Base-by-base conservation (phyloP, 371 early-diverging fungal genomes). In the Lichtheimia hyalospora region DNA sequence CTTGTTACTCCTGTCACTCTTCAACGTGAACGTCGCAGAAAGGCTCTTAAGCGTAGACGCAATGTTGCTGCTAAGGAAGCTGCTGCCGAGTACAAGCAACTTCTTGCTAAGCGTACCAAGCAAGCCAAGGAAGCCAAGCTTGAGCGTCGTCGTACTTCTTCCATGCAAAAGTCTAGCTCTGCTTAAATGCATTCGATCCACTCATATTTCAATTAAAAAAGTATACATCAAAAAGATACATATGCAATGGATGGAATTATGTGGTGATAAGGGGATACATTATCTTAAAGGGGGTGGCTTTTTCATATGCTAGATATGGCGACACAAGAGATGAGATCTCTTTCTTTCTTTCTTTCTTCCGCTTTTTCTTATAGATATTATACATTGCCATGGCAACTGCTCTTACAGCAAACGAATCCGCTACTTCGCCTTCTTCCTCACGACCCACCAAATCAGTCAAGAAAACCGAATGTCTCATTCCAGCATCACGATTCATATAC, bases 1-100 rank as follows among this genome's bases (percentile, higher is more conserved):
- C 88, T 98, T 67, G 94, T 98, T 68, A 98, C 98, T 68, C 98
- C 98, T 69, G 81, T 89, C 69, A 92, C 91, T 63, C 89, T 96
- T 62, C 97, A 96, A 86, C 94, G 95, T 84, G 94, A 94, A 88
- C 88, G 96, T 63, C 89, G 86, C 75, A 85, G 81, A 64, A 74
- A 82, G 63, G 90, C 95, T 70, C 81, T 89, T 77, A 97, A 96
- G 95, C 84, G 83, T 70, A 84, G 84, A 75, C 86, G 88, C 68
- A 74, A 83, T 57, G 89, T 87, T 71, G 85, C 87, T 68, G 86
- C 92, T 74, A 86, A 83, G 77, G 95, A 91, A 77, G 92, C 89
- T 49, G 96, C 94, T 61, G 87, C 90, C 64, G 93, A 94, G 65
- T 98, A 97, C 92, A 90, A 92, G 82, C 88, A 89, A 81, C 83